A percentile compares a stretch with the other conserved stretches of the same genome.
These are phyloP conservation scores for Calocybe cyanea DNA, from an alignment of 768 basidiomycete species.

Conservation along the genomic window DNA sequence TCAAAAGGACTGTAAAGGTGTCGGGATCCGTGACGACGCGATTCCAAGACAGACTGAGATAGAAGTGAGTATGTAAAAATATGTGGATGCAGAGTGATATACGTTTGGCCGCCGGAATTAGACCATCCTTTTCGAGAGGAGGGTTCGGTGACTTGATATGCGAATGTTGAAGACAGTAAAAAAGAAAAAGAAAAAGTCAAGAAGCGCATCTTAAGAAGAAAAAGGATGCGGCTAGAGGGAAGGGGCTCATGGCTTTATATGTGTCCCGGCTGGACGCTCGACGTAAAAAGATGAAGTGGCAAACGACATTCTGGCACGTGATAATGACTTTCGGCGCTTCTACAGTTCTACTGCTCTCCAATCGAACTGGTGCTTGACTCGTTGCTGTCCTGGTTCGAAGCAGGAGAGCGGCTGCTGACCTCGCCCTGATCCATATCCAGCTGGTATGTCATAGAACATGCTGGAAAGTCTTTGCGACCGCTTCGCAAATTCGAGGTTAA, in stretches of 20 bases:
- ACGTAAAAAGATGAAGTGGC: conserved; percentile 14
- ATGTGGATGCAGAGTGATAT: conserved; percentile 1
- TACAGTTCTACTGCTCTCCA: conserved; percentile 1
- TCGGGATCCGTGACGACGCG: conserved; percentile 61
- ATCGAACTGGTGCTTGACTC: neutral
- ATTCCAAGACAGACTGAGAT: conserved; percentile 51
- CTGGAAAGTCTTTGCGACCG: no score
- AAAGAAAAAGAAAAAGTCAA: conserved; percentile 41
- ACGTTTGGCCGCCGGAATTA: conserved; percentile 47
- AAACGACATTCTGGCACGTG: conserved; percentile 16
- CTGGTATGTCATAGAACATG: no score
- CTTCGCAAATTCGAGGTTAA: no score
- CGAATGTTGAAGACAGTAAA: conserved; percentile 52
- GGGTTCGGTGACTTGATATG: conserved; percentile 61
- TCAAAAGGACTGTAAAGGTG: conserved; percentile 69
- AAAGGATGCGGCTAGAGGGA: conserved; percentile 16
- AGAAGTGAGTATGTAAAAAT: conserved; percentile 1
- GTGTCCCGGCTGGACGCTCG: conserved; percentile 7
- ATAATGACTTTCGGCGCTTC: conserved; percentile 5
- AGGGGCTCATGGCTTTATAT: conserved; percentile 19
- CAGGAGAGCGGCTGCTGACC: no score
- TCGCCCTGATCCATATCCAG: no score
- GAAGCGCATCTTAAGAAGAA: conserved; percentile 38
- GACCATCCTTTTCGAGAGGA: conserved; percentile 50
- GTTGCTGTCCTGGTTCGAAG: no score